Evolutionary conservation across 257 asterid species (phyloP), one percentile per base, ranked within the genome.

Genomic region (Solanum verrucosum): DNA sequence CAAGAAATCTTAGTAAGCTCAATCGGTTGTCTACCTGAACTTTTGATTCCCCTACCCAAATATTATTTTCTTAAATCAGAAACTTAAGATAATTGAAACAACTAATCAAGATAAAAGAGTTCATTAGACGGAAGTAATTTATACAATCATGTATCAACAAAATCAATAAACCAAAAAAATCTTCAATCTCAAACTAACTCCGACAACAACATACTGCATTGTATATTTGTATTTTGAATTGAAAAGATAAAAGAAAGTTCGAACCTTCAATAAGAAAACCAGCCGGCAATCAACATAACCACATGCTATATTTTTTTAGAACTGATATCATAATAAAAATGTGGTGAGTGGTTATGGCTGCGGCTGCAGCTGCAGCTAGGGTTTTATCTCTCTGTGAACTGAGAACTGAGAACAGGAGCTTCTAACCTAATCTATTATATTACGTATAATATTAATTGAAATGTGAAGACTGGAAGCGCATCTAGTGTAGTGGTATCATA

Each of bases 401-500:
- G 42, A 29, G 3, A 52, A 67, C 6, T 14, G 40, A 33, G 5
- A 59, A 68, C 8, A 4, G 38, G 40, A 15, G 12, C 12, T 29
- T 4, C 21, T 68, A 13, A 5, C 75, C 20, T 67, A 27, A 25
- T 12, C 2, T 60, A 21, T 8, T 8, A 3, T 59, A 7, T 20
- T 52, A 16, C 9, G 21, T 18, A 59, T 60, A 60, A 0, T 3
- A 9, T 23, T 4, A 9, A 63, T 63, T 63, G 71, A 9, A 63
- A 8, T 1, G 2, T 10, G 3, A 23, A 11, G 1, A 9, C 46
- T 3, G 13, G 9, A 52, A 5, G 60, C 60, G 23, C 60, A 52
- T 16, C 60, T 52, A 9, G 60, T 52, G 60, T 52, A 52, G 23
- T 52, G 60, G 98, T 94, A 97, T 97, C 99, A 97, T 96, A 94